Conservation (phyloP, 345 rosid species). For the Linum tenue region DNA sequence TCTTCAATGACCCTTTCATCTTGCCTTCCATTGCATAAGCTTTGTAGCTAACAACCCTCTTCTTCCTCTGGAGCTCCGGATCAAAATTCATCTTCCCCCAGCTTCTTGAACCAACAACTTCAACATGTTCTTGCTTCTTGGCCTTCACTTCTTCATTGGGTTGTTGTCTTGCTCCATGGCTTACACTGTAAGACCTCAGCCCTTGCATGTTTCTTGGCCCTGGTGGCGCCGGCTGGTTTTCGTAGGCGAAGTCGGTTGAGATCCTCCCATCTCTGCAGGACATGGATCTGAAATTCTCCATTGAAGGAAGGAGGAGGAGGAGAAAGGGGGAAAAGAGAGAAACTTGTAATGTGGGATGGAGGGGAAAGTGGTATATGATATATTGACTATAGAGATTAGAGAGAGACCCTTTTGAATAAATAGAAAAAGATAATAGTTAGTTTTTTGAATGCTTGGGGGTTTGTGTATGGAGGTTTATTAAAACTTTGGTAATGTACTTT, state of each 20-base stretch:
- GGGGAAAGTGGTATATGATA: no score
- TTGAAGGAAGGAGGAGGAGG: conserved; percentile 1
- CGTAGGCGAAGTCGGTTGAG: conserved; percentile 28
- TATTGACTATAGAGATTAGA: no score
- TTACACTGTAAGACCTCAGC: conserved; percentile 50
- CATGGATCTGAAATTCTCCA: conserved; percentile 55
- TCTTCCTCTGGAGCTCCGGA: conserved; percentile 87
- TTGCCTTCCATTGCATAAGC: conserved; percentile 76
- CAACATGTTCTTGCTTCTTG: conserved; percentile 32
- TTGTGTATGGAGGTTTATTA: not conserved
- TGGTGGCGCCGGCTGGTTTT: conserved; percentile 25
- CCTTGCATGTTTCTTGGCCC: conserved; percentile 49
- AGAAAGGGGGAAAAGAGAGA: not conserved
- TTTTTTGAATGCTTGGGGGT: not conserved
- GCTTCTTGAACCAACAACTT: conserved; percentile 31
- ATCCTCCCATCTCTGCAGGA: conserved; percentile 39
- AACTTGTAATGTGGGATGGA: not conserved
- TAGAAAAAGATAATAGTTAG: not conserved
- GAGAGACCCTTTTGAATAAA: no score
- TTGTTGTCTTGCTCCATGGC: conserved; percentile 23
- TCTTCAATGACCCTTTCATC: conserved; percentile 78
- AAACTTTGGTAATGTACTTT: not conserved
- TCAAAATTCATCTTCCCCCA: conserved; percentile 57
- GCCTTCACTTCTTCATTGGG: conserved; percentile 35
- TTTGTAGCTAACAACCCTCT: conserved; percentile 78